A percentile compares a stretch with the other conserved stretches of the same genome.
phyloP scores from a whole-genome alignment of 2,329 filamentous ascomycete species.

The Hypoxylon sp. region DNA sequence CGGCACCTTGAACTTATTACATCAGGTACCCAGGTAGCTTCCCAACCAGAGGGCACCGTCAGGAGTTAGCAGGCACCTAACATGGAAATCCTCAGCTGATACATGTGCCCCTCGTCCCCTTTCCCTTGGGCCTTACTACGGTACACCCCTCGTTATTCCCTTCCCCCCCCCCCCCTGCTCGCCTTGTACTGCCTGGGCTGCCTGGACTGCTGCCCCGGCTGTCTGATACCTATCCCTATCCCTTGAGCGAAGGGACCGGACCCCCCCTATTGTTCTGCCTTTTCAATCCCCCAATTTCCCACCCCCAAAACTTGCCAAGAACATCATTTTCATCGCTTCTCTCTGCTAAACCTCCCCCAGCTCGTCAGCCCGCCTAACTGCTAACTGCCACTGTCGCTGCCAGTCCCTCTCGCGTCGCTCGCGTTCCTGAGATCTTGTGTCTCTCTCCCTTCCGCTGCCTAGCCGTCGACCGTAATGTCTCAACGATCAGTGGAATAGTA shows the following conservation, averaged over 20 bases:
- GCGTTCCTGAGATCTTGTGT: conserved; percentile 23
- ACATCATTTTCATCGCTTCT: conserved; percentile 42
- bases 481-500: conserved; percentile 39
- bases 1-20: background rate
- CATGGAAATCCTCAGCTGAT: conserved; percentile 21
- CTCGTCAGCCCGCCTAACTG: no score
- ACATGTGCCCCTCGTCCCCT: conserved; percentile 8
- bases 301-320: conserved; percentile 46
- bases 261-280: conserved; percentile 32
- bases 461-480: conserved; percentile 39
- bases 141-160: background rate
- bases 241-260: no score
- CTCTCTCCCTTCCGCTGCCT: conserved; percentile 21
- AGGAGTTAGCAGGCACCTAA: background rate
- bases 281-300: conserved; percentile 39
- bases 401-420: conserved; percentile 18
- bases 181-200: no score
- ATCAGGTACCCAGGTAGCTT: background rate
- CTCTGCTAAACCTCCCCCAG: no score
- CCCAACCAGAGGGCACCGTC: background rate
- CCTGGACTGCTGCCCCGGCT: no score
- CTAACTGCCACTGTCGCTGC: conserved; percentile 5
- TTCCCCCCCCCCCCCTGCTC: conserved; percentile 14
- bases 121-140: no score
- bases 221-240: no score